A percentile compares a stretch with the other conserved stretches of the same genome.
These are phyloP conservation scores for Diospyros lotus DNA, from an alignment of 148 eudicot species.

Conservation along the genomic window DNA sequence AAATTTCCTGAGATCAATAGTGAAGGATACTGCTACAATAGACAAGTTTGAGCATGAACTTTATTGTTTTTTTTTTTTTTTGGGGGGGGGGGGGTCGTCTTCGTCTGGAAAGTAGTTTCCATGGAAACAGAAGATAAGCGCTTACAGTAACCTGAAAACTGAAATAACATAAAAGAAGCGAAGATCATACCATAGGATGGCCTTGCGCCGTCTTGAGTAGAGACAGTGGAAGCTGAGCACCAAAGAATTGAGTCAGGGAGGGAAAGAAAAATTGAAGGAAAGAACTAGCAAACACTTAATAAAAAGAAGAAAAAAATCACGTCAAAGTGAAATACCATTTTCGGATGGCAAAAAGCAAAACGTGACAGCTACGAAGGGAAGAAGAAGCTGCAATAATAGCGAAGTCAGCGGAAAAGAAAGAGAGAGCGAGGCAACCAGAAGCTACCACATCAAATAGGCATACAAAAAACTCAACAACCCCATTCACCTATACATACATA, in stretches of 20 bases:
- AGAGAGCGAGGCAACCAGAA: background rate
- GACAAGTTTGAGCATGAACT: too few species aligned
- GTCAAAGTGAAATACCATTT: slow-evolving; percentile 10
- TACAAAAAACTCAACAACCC: background rate
- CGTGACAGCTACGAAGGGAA: background rate
- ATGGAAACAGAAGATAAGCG: background rate
- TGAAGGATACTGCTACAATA: background rate
- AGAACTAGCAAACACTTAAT: background rate
- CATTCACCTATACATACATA: background rate
- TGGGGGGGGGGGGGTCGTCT: too few species aligned
- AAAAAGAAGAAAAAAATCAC: background rate
- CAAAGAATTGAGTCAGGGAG: background rate
- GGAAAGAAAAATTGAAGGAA: background rate
- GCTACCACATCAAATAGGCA: background rate
- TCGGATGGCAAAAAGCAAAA: slow-evolving; percentile 2
- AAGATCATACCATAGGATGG: slow-evolving; percentile 65
- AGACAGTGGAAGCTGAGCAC: slow-evolving; percentile 66
- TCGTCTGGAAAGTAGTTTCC: background rate
- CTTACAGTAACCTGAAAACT: background rate
- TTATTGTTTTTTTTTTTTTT: too few species aligned
- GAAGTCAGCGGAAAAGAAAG: background rate
- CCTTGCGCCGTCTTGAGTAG: slow-evolving; percentile 81
- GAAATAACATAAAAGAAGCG: background rate
- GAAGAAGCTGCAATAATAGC: background rate
- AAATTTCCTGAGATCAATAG: background rate